phyloP scores from a whole-genome alignment of 306 rosid species.

The Dryas drummondii region DNA sequence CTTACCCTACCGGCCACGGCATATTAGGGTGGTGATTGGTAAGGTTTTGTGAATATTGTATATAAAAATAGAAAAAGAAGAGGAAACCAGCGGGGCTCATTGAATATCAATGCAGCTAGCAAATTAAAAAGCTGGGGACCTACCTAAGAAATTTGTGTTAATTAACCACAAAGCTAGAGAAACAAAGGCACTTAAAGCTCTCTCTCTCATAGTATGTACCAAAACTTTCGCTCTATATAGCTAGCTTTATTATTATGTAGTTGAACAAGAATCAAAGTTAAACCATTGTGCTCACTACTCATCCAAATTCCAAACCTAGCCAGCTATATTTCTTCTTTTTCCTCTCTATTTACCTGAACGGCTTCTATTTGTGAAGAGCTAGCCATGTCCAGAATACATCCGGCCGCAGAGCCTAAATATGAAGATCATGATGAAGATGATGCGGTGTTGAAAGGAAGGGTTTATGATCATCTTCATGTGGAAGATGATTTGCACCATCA shows the following conservation, averaged over 20 bases:
- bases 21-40: background rate
- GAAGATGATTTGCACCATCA: background rate
- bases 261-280: background rate
- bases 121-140: conserved; percentile 11
- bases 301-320: background rate
- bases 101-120: background rate
- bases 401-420: conserved; percentile 3
- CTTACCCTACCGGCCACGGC: too few species aligned
- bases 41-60: background rate
- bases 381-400: conserved; percentile 37
- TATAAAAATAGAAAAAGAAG: background rate
- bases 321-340: background rate
- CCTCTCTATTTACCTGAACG: background rate
- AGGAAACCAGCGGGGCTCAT: background rate
- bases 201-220: background rate
- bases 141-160: conserved; percentile 18
- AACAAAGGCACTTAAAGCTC: background rate
- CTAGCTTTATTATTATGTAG: background rate
- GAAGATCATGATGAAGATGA: background rate
- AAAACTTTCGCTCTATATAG: background rate
- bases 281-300: background rate
- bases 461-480: background rate
- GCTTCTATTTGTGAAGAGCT: background rate
- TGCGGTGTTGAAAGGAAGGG: conserved; percentile 6
- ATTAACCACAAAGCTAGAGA: conserved; percentile 19